Evolutionary conservation across 352 stramenopile genomes (phyloP).

Genomic region (Phytophthora lateralis): DNA sequence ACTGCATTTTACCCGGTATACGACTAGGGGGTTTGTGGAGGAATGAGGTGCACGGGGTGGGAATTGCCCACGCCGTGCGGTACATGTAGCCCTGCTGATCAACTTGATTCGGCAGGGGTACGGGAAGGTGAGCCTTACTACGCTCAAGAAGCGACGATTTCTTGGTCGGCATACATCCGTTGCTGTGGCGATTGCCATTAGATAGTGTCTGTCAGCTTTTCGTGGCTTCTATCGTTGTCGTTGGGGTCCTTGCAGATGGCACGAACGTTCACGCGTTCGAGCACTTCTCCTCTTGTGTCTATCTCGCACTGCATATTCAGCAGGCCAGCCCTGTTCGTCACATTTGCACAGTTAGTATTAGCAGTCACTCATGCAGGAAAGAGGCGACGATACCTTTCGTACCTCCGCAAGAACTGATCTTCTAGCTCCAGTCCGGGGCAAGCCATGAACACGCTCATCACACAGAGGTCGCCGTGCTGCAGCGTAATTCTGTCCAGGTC

Average conservation of each 20-base stretch:
- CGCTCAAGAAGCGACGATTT: slow-evolving; percentile 1
- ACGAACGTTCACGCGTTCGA: slow-evolving; percentile 20
- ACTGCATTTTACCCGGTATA: slow-evolving; percentile 1
- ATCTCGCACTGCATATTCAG: slow-evolving; percentile 20
- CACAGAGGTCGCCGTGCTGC: slow-evolving; percentile 49
- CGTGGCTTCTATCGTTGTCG: slow-evolving; percentile 8
- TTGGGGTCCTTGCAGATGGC: slow-evolving; percentile 21
- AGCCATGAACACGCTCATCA: slow-evolving; percentile 59
- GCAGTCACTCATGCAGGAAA: not conserved
- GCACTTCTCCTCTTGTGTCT: not conserved
- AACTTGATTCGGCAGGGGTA: slow-evolving; percentile 10
- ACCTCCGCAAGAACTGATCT: slow-evolving; percentile 60
- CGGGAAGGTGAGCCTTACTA: slow-evolving; percentile 26
- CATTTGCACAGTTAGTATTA: not conserved
- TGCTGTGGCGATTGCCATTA: not conserved
- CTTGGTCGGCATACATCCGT: slow-evolving; percentile 5
- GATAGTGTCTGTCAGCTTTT: slow-evolving; percentile 11
- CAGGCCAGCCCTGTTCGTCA: slow-evolving; percentile 11
- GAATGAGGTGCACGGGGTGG: slow-evolving; percentile 16
- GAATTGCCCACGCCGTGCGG: slow-evolving; percentile 14
- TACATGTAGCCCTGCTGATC: slow-evolving; percentile 13
- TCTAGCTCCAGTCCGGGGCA: slow-evolving; percentile 58
- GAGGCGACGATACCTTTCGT: not conserved
- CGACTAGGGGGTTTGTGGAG: not conserved
- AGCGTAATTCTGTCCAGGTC: slow-evolving; percentile 36